Base-by-base conservation (phyloP, 768 basidiomycete species). In the Leccinum pellstonianum region DNA sequence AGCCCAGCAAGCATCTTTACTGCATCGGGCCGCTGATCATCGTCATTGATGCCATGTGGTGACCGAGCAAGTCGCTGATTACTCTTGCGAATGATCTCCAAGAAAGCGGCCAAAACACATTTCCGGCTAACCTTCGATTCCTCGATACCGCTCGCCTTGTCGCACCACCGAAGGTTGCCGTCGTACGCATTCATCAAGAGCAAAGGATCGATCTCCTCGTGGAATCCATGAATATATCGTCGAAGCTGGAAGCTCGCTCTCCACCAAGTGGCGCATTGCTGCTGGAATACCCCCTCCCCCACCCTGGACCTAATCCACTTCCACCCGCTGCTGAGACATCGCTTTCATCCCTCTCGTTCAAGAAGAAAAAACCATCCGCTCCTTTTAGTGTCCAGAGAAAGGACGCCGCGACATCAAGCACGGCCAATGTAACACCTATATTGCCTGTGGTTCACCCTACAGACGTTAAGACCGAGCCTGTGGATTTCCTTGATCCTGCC, bases 251-350 rank as follows among this genome's bases (percentile, higher is more conserved):
- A 77, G 75, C 58, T 75, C 76, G 10, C 75, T 85, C 29, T 73
- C 77, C 35, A 85, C 82, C 2, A 85, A 85, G 65, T 79, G 81
- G 54, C 77, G 81, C 9, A 65, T 85, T 5, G 73, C 76, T 25
- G 75, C 77, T 46, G 75, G 72, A 12, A 78, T 80, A 14, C 67
- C 77, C 73, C 25, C 25, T 68, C 9, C 77, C 75, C 19, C 63
- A 47, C 23, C 52, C 70, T 12, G 62, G 62, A 3, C 77, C 82
- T 0, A 83, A 76, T 63, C 70, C 72, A 2, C 68, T 73, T 51
- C 64, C 58, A 46, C 50, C 29, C 11, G 31, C 37, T 25, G 62
- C 65, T 17, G 65, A 65, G 54, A 75, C 64, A 43, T 54, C 68
- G 9, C 55, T 76, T 48, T 63, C 68, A 51, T 55, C 67, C n/a